Percentiles rank a stretch among this genome's conserved stretches.
Evolutionary conservation across 1,284 basidiomycete genomes (phyloP).

Genomic region (Ceratobasidium sp.): DNA sequence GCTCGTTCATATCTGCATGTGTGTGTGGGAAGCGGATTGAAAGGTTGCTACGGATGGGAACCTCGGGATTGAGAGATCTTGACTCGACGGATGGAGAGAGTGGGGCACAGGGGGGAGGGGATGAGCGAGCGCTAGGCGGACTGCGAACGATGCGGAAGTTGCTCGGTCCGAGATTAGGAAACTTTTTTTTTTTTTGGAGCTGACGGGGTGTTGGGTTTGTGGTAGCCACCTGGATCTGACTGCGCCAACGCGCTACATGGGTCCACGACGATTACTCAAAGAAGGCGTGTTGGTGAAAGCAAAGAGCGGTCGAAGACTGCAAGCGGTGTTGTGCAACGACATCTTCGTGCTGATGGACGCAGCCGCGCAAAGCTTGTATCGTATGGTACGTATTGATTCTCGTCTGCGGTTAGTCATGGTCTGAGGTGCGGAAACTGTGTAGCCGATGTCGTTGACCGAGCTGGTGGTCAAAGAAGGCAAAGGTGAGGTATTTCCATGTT

Average conservation of each 20-base stretch:
- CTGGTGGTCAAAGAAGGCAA: conserved; percentile 63
- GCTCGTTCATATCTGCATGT: no score
- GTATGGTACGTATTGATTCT: conserved; percentile 68
- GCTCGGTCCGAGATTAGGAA: not conserved
- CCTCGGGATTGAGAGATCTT: conserved; percentile 38
- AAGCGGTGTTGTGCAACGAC: conserved; percentile 80
- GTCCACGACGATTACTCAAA: conserved; percentile 74
- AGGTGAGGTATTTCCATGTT: conserved; percentile 49
- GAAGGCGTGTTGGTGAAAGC: conserved; percentile 82
- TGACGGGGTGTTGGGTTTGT: not conserved
- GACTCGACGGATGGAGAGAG: not conserved
- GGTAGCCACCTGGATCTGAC: conserved; percentile 85
- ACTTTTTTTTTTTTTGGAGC: no score
- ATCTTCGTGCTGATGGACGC: conserved; percentile 81
- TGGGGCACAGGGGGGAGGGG: conserved; percentile 8
- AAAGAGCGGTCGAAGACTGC: conserved; percentile 82
- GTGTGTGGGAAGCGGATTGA: not conserved
- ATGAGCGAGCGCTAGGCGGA: not conserved
- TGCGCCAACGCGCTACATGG: conserved; percentile 82
- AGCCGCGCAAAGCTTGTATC: conserved; percentile 70
- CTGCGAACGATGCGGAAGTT: not conserved
- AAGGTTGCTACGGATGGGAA: not conserved
- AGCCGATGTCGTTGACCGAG: conserved; percentile 77
- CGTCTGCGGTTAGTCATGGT: conserved; percentile 35
- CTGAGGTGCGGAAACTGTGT: not conserved